Percentiles rank a stretch among this genome's conserved stretches.
These are phyloP conservation scores for Debaryomycetaceae sp. DNA, from an alignment of 1,139 yeast species.

Conservation along the genomic window DNA sequence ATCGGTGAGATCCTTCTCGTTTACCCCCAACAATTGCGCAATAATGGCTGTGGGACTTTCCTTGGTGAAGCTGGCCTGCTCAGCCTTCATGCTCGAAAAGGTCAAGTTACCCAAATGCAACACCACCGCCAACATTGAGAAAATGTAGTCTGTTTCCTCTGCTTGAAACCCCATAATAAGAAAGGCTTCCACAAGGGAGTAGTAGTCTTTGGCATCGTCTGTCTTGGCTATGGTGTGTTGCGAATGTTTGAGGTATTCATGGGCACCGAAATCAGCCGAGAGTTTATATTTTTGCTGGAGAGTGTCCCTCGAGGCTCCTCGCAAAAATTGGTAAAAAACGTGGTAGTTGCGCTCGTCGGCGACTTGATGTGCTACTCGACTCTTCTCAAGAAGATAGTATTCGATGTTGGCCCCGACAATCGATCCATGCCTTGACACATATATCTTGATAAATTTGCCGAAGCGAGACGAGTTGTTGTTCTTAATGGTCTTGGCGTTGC, in stretches of 20 bases:
- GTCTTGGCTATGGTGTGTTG: slow-evolving; percentile 58
- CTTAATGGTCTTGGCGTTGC: slow-evolving; percentile 93
- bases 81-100: slow-evolving; percentile 66
- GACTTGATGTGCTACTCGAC: slow-evolving; percentile 84
- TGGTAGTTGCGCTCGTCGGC: slow-evolving; percentile 84
- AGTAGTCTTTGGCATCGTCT: slow-evolving; percentile 70
- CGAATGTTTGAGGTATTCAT: slow-evolving; percentile 57
- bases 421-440: slow-evolving; percentile 59
- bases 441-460: slow-evolving; percentile 92
- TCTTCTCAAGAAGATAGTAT: slow-evolving; percentile 90
- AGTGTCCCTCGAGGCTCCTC: slow-evolving; percentile 55
- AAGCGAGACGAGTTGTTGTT: slow-evolving; percentile 95
- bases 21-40: slow-evolving; percentile 63
- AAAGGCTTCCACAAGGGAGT: slow-evolving; percentile 59
- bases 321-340: slow-evolving; percentile 79
- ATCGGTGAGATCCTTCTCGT: slow-evolving; percentile 49
- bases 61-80: slow-evolving; percentile 71
- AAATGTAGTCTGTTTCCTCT: slow-evolving; percentile 54
- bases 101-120: slow-evolving; percentile 84
- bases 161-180: slow-evolving; percentile 65
- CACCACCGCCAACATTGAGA: slow-evolving; percentile 68
- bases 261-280: slow-evolving; percentile 39
- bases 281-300: slow-evolving; percentile 46
- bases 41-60: slow-evolving; percentile 52
- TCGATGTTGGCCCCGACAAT: slow-evolving; percentile 90